These are phyloP conservation scores for Scheffersomyces segobiensis DNA, from an alignment of 1,139 yeast genomes.

Conservation along the genomic window DNA sequence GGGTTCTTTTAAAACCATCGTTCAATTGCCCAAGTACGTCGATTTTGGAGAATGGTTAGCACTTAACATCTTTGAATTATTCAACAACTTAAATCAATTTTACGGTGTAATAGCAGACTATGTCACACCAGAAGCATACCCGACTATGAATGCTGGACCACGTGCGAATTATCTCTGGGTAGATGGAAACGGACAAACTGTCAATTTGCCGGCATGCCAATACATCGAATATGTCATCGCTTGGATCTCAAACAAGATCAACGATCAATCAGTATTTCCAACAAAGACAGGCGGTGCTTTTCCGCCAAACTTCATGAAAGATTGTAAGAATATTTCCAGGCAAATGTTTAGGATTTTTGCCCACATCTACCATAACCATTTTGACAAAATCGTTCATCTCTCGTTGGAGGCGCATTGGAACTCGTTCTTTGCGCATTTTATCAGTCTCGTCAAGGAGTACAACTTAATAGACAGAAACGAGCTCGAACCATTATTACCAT, in stretches of 20 bases:
- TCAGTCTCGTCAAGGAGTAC: constrained; percentile 83
- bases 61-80: constrained; percentile 85
- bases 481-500: constrained; percentile 71
- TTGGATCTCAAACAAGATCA: constrained; percentile 86
- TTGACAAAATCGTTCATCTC: constrained; percentile 85
- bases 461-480: constrained; percentile 77
- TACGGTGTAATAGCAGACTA: constrained; percentile 87
- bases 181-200: constrained; percentile 73
- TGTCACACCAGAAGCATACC: constrained; percentile 84
- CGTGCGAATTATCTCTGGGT: constrained; percentile 90
- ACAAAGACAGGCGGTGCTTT: constrained; percentile 93
- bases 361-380: constrained; percentile 90
- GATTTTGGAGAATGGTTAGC: constrained; percentile 97
- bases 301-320: constrained; percentile 81
- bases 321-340: constrained; percentile 79
- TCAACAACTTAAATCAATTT: constrained; percentile 81
- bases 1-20: constrained; percentile 96
- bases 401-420: constrained; percentile 98
- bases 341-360: constrained; percentile 98
- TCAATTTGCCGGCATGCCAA: constrained; percentile 87
- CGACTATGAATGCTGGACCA: constrained; percentile 96
- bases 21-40: constrained; percentile 91
- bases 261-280: constrained; percentile 88
- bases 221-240: constrained; percentile 89
- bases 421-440: constrained; percentile 94